Conservation (phyloP, 305 asterid genomes). For the Coffea humblotiana region DNA sequence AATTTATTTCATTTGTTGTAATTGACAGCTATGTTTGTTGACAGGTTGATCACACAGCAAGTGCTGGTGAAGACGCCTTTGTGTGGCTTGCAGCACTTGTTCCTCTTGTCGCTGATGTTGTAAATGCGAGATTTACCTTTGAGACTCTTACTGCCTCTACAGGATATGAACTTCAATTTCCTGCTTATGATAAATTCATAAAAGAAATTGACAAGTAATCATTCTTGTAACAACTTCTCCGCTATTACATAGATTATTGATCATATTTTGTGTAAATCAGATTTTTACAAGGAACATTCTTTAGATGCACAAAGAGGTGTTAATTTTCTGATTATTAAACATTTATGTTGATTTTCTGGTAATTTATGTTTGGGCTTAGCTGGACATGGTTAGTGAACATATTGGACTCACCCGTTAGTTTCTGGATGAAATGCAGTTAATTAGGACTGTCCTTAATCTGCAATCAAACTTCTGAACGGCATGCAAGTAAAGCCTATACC, state of each 20-base stretch:
- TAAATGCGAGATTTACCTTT: constrained; percentile 76
- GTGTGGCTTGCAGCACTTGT: constrained; percentile 75
- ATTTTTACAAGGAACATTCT: not conserved
- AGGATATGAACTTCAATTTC: constrained; percentile 66
- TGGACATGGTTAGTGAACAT: not conserved
- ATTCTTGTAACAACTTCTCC: not conserved
- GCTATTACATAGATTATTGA: not conserved
- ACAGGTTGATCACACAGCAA: constrained; percentile 72
- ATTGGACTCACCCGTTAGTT: not conserved
- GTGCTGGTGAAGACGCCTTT: constrained; percentile 78
- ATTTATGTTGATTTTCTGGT: no score
- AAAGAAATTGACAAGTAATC: constrained; percentile 71
- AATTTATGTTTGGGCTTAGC: not conserved
- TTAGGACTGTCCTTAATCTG: not conserved
- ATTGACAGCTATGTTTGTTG: constrained; percentile 13
- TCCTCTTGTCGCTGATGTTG: constrained; percentile 67
- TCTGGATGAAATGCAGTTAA: constrained; percentile 1
- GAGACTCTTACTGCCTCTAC: constrained; percentile 84
- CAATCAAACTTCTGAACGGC: not conserved
- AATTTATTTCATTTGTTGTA: not conserved
- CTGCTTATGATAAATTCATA: constrained; percentile 72
- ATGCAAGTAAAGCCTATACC: not conserved
- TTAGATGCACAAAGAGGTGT: not conserved
- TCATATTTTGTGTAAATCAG: not conserved
- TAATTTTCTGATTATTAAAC: not conserved